Base-by-base conservation (phyloP, 2,329 filamentous ascomycete genomes). In the Cryphonectria naterciae region DNA sequence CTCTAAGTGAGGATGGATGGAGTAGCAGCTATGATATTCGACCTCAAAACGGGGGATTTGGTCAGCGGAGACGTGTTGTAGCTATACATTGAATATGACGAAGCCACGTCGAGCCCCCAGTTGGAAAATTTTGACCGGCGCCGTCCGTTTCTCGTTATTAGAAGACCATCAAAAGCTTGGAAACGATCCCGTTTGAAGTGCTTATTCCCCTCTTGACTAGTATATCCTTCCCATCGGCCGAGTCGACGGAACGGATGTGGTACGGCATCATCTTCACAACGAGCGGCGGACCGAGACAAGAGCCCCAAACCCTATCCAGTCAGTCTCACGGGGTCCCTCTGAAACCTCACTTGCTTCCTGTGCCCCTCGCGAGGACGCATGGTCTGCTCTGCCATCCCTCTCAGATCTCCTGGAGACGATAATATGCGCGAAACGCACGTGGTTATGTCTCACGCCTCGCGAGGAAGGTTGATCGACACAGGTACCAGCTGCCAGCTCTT, bases 251-350 rank as follows among this genome's bases (percentile, higher is more conserved):
- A 49, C 2, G 32, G 54, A 15, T 13, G 67, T 68, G 10, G 41
- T 39, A 68, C 67, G 63, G 52, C 58, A 41, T 63, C 17, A 68
- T 63, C 39, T 37, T 32, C 58, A 68, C 41, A 11, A 19, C n/a
- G 58, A 43, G 41, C 28, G 4, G 41, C 28, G 39, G 10, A 52
- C 28, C 60, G 28, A 37, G 52, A 68, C 43, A 62, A 11, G 11
- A 11, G 19, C 19, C 32, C 17, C 28, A 32, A 28, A 41, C n/a
- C 6, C 19, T 25, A n/a, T 22, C 37, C 39, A 68, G 17, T 62
- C 54, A 49, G 39, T 8, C 15, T 17, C 2, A 17, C 22, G 22
- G 19, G 2, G 7, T 2, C 46, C 2, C 11, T 52, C 35, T 17
- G 54, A 67, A 2, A 46, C 32, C 43, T 54, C 32, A 35, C 28